Evolutionary conservation across 306 rosid genomes (phyloP).

Genomic region (Oxytropis ochrocephala): DNA sequence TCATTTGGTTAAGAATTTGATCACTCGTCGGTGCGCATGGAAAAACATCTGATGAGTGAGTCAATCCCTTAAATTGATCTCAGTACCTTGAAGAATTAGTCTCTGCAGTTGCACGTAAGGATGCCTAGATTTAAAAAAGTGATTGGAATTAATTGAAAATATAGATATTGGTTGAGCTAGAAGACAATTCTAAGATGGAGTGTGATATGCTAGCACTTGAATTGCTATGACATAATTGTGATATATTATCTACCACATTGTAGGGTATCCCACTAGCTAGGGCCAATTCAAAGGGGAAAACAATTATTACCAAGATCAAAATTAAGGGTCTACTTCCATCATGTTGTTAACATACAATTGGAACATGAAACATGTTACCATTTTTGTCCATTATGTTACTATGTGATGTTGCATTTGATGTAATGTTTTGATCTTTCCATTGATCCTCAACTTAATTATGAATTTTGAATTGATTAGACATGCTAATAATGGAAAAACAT

Average conservation of each 20-base stretch:
- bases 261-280: conserved; percentile 23
- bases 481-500: conserved; percentile 24
- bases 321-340: conserved; percentile 11
- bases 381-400: not conserved
- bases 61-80: too few relatives aligned
- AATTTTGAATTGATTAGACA: conserved; percentile 27
- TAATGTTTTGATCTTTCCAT: conserved; percentile 20
- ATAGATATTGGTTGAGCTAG: not conserved
- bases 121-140: too few relatives aligned
- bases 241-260: conserved; percentile 18
- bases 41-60: too few relatives aligned
- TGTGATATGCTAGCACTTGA: conserved; percentile 2
- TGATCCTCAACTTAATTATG: conserved; percentile 29
- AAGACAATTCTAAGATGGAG: conserved; percentile 24
- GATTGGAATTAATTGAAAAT: not conserved
- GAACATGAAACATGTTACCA: conserved; percentile 28
- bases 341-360: conserved; percentile 15
- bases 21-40: too few relatives aligned
- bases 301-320: conserved; percentile 20
- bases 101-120: too few relatives aligned
- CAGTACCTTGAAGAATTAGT: too few relatives aligned
- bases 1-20: too few relatives aligned
- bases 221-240: conserved; percentile 15
- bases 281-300: conserved; percentile 4
- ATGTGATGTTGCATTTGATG: conserved; percentile 24